A percentile compares a stretch with the other conserved stretches of the same genome.
These are phyloP conservation scores for Rhodotorula sp. DNA, from an alignment of 1,284 basidiomycete genomes.

Conservation along the genomic window DNA sequence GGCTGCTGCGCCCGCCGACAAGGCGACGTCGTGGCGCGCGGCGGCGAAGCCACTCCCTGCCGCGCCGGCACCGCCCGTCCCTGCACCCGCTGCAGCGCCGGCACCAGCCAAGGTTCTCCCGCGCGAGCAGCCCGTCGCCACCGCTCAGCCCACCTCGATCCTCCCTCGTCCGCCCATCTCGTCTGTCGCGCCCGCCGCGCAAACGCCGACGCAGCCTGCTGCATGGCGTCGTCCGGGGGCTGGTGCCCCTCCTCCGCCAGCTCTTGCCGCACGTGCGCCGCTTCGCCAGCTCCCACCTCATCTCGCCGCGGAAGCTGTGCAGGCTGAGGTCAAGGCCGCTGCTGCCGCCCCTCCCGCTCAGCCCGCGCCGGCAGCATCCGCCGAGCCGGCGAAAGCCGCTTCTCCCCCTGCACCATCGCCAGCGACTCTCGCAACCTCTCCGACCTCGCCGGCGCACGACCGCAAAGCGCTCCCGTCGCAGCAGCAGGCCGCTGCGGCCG, in stretches of 20 bases:
- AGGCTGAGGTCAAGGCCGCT: slow-evolving; percentile 3
- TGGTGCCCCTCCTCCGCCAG: neutral
- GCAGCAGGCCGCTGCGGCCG: neutral
- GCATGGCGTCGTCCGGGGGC: slow-evolving; percentile 19
- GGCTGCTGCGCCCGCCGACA: neutral
- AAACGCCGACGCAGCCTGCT: slow-evolving; percentile 7
- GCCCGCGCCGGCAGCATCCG: neutral
- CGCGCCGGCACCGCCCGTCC: neutral
- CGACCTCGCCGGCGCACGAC: slow-evolving; percentile 15
- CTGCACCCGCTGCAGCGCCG: neutral
- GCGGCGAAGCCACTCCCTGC: slow-evolving; percentile 17
- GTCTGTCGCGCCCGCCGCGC: neutral
- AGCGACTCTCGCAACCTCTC: neutral
- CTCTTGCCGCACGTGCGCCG: slow-evolving; percentile 3
- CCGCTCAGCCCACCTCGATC: neutral
- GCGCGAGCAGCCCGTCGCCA: slow-evolving; percentile 8
- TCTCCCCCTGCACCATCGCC: neutral
- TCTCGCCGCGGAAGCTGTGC: slow-evolving; percentile 13
- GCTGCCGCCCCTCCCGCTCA: neutral
- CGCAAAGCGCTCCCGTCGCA: neutral
- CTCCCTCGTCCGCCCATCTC: neutral
- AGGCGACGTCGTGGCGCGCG: slow-evolving; percentile 26
- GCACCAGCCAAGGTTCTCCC: slow-evolving; percentile 28
- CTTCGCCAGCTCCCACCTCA: slow-evolving; percentile 34
- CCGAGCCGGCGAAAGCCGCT: neutral